Conservation (phyloP, 345 rosid genomes). For the Luvunga scandens region DNA sequence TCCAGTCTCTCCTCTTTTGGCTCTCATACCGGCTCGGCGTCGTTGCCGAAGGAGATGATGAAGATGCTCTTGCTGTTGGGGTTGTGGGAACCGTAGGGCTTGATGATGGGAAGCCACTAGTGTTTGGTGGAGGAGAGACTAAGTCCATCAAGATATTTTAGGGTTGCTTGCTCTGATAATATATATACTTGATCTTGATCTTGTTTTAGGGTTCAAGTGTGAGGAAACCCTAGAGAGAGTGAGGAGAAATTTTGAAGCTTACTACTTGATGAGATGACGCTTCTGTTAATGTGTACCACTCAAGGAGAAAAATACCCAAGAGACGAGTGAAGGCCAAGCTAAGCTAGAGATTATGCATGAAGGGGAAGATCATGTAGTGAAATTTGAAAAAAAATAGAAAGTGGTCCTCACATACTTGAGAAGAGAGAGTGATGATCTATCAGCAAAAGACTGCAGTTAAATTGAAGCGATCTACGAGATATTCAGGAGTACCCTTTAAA, state of each 20-base stretch:
- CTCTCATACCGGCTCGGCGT: conserved; percentile 81
- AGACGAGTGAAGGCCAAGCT: not conserved
- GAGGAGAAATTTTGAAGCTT: not conserved
- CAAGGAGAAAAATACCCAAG: not conserved
- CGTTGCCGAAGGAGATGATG: conserved; percentile 35
- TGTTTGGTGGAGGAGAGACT: conserved; percentile 27
- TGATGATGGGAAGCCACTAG: not conserved
- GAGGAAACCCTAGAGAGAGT: not conserved
- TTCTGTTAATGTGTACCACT: not conserved
- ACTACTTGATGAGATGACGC: not conserved
- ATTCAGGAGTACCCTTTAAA: not conserved
- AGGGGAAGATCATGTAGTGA: not conserved
- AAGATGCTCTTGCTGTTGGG: conserved; percentile 1
- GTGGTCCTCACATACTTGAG: not conserved
- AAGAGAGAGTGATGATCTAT: not conserved
- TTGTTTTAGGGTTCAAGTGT: not conserved
- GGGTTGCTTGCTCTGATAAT: not conserved
- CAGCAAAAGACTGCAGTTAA: not conserved
- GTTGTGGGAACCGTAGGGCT: not conserved
- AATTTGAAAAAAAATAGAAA: not conserved
- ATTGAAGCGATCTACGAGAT: not conserved
- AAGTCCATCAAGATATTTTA: conserved; percentile 34
- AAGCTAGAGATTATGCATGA: conserved; percentile 23
- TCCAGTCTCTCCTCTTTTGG: conserved; percentile 89
- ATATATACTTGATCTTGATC: too few species aligned